Evolutionary conservation across 2,329 filamentous ascomycete species (phyloP), one percentile per base, ranked within the genome.

Genomic region (Penicillium frequentans): DNA sequence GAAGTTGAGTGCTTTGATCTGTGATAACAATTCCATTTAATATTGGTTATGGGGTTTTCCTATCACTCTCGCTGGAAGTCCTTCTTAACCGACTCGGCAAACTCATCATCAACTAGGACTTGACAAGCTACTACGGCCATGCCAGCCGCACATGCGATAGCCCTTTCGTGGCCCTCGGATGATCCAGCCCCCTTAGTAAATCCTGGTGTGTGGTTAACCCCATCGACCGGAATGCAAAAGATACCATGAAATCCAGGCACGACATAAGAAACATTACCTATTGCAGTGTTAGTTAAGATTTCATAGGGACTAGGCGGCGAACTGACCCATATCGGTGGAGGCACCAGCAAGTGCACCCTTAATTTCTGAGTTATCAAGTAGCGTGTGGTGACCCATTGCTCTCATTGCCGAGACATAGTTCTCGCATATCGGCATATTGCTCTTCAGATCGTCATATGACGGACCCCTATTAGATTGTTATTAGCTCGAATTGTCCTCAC

Each of bases 161-260:
- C 75, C 45, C 77, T 73, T 27, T 77, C 68, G 54, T 82, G 83
- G 0, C 80, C 79, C 16, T 75, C 73, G 24, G 70, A 73, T 0
- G 79, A 84, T 4, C 82, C 81, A 0, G 82, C 77, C 0, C 82
- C 79, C 3, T 73, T 69, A 9, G 81, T 79, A 61, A 84, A 87
- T 0, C 79, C 77, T 0, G 79, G 77, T 8, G 78, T 86, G 57
- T 84, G 84, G 19, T 83, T 82, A 0, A 81, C 78, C 1, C 76
- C 77, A 2, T 75, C 73, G 3, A 73, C 72, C 0, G 79, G 77
- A 3, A 82, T 77, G 16, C 71, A 73, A 56, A 86, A 60, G 76
- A 78, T 52, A 21, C 66, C 43, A 64, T 71, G 39, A 57, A 73
- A 64, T 60, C 77, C 46, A 62, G 73, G 39, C 76, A 74, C 35